Percentiles rank a stretch among this genome's conserved stretches.
phyloP scores from a whole-genome alignment of 345 rosid genomes.

The Acer negundo region DNA sequence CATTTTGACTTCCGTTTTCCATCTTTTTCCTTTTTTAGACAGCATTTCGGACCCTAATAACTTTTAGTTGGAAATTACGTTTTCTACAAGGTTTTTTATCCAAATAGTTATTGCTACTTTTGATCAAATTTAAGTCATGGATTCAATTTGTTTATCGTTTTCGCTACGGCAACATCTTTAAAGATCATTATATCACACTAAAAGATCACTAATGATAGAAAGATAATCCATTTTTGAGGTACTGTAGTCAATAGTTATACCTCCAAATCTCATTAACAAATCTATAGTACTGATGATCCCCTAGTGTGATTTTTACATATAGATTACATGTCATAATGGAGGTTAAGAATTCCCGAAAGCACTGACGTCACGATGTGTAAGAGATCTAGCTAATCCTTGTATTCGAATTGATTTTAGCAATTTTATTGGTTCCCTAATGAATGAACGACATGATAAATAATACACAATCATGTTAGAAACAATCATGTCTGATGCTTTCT shows the following conservation, averaged over 20 bases:
- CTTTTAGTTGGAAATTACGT: too few relatives aligned
- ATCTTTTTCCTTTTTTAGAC: too few relatives aligned
- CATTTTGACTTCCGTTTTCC: too few relatives aligned
- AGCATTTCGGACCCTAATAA: too few relatives aligned
- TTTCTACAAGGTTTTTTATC: too few relatives aligned
- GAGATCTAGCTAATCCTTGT: not conserved
- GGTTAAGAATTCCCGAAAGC: too few relatives aligned
- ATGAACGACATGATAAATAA: slow-evolving; percentile 19
- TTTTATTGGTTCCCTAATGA: slow-evolving; percentile 15
- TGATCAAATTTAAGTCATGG: too few relatives aligned
- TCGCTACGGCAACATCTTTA: not conserved
- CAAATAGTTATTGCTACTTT: too few relatives aligned
- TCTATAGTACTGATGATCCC: not conserved
- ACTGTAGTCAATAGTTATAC: not conserved
- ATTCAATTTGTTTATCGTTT: too few relatives aligned
- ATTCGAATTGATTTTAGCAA: slow-evolving; percentile 3
- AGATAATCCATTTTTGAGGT: too few relatives aligned
- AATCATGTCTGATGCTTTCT: slow-evolving; percentile 21
- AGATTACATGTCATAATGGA: not conserved
- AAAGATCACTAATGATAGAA: not conserved
- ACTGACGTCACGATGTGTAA: too few relatives aligned
- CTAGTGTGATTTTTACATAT: not conserved
- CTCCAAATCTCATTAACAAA: not conserved
- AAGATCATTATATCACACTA: not conserved
- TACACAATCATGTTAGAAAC: slow-evolving; percentile 22